A percentile compares a stretch with the other conserved stretches of the same genome.
Evolutionary conservation across 2,329 filamentous ascomycete species (phyloP).

Genomic region (Trichophyton simii): DNA sequence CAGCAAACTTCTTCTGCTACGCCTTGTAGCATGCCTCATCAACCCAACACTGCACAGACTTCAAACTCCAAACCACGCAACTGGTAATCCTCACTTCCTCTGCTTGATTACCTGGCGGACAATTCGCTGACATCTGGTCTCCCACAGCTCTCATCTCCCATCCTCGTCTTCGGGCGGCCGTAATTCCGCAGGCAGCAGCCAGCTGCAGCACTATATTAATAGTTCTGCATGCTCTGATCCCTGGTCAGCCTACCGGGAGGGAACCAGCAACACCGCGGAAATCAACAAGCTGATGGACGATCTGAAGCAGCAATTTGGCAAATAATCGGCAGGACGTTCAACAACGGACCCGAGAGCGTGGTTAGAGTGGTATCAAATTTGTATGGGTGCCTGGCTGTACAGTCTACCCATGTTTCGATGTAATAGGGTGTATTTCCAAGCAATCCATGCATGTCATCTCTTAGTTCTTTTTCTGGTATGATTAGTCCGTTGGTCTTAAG

Average conservation of each 20-base stretch:
- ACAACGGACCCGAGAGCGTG: no score
- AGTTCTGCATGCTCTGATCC: background rate
- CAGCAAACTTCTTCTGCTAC: no score
- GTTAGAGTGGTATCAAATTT: no score
- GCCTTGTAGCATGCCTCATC: no score
- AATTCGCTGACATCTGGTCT: background rate
- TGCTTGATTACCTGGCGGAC: background rate
- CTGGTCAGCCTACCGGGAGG: background rate
- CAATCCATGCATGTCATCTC: no score
- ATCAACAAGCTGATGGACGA: background rate
- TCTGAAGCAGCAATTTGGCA: background rate
- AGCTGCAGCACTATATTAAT: background rate
- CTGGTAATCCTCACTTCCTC: background rate
- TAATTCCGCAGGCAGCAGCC: background rate
- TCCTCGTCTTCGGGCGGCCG: background rate
- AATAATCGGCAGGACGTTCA: background rate
- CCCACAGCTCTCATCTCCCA: background rate
- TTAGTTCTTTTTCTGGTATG: no score
- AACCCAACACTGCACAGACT: no score
- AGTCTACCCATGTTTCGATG: no score
- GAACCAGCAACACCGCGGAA: background rate
- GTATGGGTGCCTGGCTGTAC: no score
- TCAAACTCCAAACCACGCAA: background rate
- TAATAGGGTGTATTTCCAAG: no score
- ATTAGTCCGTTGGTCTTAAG: no score